Percentiles rank a stretch among this genome's conserved stretches.
Evolutionary conservation across 108 stramenopile genomes (phyloP).

Genomic region (Discostella stelligeroides): DNA sequence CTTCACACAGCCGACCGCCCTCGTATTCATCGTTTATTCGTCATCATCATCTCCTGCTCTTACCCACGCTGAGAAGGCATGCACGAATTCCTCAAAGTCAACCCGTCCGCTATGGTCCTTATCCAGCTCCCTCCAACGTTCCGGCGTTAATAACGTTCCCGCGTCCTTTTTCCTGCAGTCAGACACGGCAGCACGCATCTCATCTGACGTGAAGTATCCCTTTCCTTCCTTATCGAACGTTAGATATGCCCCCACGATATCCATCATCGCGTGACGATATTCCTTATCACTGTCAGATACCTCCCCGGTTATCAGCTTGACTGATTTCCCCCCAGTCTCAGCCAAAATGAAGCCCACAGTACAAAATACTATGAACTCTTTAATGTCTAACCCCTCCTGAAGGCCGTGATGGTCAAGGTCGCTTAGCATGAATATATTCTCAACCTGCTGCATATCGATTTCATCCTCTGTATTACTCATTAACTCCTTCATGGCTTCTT

Average conservation of each 20-base stretch:
- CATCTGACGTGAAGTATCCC: constrained; percentile 52
- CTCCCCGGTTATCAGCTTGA: constrained; percentile 40
- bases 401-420: constrained; percentile 45
- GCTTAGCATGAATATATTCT: constrained; percentile 53
- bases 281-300: constrained; percentile 44
- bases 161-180: constrained; percentile 44
- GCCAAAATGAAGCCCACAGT: constrained; percentile 53
- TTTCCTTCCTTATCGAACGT: constrained; percentile 52
- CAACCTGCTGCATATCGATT: constrained; percentile 32
- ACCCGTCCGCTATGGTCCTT: constrained; percentile 43
- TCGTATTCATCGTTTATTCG: constrained; percentile 1
- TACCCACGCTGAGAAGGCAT: constrained; percentile 51
- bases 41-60: constrained; percentile 49
- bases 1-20: too few species aligned
- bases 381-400: constrained; percentile 42
- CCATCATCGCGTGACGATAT: constrained; percentile 57
- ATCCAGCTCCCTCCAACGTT: constrained; percentile 51
- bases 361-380: constrained; percentile 57
- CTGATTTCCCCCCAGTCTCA: constrained; percentile 48
- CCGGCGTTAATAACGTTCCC: constrained; percentile 44
- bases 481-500: constrained; percentile 46
- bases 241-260: constrained; percentile 51
- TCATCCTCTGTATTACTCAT: constrained; percentile 21
- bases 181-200: constrained; percentile 46
- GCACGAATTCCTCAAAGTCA: constrained; percentile 55